Base-by-base conservation (phyloP, 805 yeast genomes). In the Suhomyces canberraensis region DNA sequence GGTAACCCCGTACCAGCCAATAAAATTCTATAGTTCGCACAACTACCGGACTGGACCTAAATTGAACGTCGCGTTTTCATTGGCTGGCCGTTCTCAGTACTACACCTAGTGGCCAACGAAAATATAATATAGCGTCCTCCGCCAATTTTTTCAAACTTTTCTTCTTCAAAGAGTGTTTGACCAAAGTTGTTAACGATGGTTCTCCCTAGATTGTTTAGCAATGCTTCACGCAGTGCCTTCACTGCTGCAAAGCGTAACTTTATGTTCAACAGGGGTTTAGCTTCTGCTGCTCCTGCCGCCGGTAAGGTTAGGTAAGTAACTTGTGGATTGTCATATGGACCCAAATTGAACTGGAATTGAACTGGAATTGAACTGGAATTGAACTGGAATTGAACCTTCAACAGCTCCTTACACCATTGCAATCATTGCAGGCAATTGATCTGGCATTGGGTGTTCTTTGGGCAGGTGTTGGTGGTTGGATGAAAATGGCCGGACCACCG, bases 261-360 rank as follows among this genome's bases (percentile, higher is more conserved):
- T 61, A 75, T 81, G 66, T 79, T 83, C 71, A 72, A 70, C 74
- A 82, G 87, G 71, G 78, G 80, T 67, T 72, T 81, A 69, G 89
- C 90, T 53, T 75, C 88, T 58, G 84, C 87, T 61, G 81, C 88
- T 53, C 78, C 84, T 59, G 54, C 60, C 46, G 68, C 70, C 60
- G 96, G 96, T 79, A 83, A 84, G 69, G 88, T 88, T 61, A 86
- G 86, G 90, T 83, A 80, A 67, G 90, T 82, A 58, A 8, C 13
- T n/a, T 9, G 26, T 8, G 26, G 11, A 24, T 9, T 9, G 9
- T 9, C 8, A 20, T n/a, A n/a, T n/a, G n/a, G n/a, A n/a, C n/a
- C n/a, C n/a, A 9, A 20, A 20, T 20, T 20, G 22, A 20, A 20
- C 22, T 7, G 22, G 22, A 20, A 20, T n/a, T n/a, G n/a, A n/a